Evolutionary conservation across 257 asterid genomes (phyloP), one percentile per base, ranked within the genome.

Genomic region (Petunia axillaris): DNA sequence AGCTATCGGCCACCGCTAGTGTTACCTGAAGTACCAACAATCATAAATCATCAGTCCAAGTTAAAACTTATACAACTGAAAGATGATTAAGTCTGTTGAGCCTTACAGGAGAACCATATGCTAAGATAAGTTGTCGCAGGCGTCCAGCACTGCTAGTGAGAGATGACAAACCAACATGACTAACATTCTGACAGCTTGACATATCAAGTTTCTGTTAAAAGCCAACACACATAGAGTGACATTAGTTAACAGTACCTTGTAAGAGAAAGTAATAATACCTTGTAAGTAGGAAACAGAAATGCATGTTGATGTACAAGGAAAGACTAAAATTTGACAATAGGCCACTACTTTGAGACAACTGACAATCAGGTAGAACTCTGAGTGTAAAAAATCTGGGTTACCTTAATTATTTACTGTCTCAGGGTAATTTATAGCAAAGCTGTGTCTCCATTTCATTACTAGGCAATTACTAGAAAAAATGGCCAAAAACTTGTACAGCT

Each of bases 121-220:
- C 87, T 38, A 93, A 83, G 88, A 85, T 88, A 83, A 95, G 97
- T 73, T 91, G 92, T 82, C 86, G 87, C 82, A 95, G 75, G 70
- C 84, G 82, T 64, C 87, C 91, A 64, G 93, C 91, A 37, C 91
- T 85, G 76, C 84, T 87, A 48, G 97, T 89, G 77, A 95, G 89
- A 85, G 92, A 89, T 35, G 97, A 95, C 84, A 95, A 88, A 44
- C 96, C 96, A 70, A 88, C 86, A n/a, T 89, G 93, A 67, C 94
- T 92, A 52, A 92, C 87, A 76, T 90, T 93, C 86, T 87, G 96
- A 82, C 98, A 92, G 90, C 96, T 89, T 5, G 99, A 92, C 89
- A 95, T 89, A 87, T 95, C 93, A 59, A 95, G 97, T 74, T 85
- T 89, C 98, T 95, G 94, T 82, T 76, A 74, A 83, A 86, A n/a